phyloP scores from a whole-genome alignment of 495 filamentous ascomycete species.

The Podospora sp. region DNA sequence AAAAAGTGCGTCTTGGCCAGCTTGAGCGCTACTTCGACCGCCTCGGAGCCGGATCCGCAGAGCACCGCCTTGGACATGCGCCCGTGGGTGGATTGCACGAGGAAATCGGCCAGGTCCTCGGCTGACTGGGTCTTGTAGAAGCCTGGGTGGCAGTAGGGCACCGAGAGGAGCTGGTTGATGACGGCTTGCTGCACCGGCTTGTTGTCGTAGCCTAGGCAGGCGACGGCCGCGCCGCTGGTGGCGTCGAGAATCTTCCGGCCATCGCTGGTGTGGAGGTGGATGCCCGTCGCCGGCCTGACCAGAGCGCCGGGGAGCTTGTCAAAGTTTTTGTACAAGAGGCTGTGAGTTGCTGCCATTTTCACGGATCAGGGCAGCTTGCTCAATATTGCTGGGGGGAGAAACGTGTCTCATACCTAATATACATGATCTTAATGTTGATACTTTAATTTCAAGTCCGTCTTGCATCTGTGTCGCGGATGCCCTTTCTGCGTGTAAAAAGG shows the following conservation, averaged over 20 bases:
- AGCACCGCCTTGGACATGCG: slow-evolving; percentile 43
- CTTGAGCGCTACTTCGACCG: slow-evolving; percentile 51
- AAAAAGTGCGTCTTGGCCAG: slow-evolving; percentile 48
- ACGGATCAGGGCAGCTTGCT: too few species aligned
- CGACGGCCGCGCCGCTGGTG: slow-evolving; percentile 50
- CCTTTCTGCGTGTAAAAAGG: too few species aligned
- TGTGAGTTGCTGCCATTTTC: not conserved
- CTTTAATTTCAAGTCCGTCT: too few species aligned
- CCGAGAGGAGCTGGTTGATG: slow-evolving; percentile 32
- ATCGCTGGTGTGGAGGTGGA: slow-evolving; percentile 47
- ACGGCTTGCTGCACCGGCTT: slow-evolving; percentile 42
- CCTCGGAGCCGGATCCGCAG: slow-evolving; percentile 39
- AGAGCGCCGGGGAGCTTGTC: not conserved
- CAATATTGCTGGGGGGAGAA: too few species aligned
- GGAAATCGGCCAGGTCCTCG: slow-evolving; percentile 36
- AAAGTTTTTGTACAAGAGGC: slow-evolving; percentile 16
- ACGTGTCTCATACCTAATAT: too few species aligned
- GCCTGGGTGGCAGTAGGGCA: slow-evolving; percentile 38
- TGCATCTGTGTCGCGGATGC: too few species aligned
- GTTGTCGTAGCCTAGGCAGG: slow-evolving; percentile 47
- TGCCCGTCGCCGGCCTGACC: slow-evolving; percentile 20
- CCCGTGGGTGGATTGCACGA: slow-evolving; percentile 42
- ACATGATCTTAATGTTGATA: too few species aligned
- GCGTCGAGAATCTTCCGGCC: slow-evolving; percentile 64
- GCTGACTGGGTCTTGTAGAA: slow-evolving; percentile 35